phyloP scores from a whole-genome alignment of 805 yeast species.

The Myxozyma melibiosi region DNA sequence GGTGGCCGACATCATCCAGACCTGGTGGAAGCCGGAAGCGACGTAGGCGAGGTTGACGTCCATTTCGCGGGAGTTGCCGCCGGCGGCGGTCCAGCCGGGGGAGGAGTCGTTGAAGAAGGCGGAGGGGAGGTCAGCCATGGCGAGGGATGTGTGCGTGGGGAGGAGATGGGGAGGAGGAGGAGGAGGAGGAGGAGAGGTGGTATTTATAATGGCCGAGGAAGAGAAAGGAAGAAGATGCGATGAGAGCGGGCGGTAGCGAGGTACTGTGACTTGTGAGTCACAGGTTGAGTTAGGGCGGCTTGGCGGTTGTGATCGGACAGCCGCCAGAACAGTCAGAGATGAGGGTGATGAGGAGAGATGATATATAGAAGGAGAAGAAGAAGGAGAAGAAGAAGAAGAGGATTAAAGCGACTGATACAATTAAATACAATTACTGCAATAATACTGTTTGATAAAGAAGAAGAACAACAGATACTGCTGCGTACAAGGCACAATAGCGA shows the following conservation, averaged over 20 bases:
- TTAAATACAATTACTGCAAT: too few relatives aligned
- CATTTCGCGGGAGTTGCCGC: constrained; percentile 68
- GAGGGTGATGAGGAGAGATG: too few relatives aligned
- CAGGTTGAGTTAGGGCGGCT: too few relatives aligned
- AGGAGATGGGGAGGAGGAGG: not conserved
- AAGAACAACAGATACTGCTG: too few relatives aligned
- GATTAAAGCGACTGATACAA: too few relatives aligned
- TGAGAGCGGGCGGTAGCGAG: not conserved
- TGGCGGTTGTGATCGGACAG: too few relatives aligned
- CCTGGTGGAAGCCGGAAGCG: constrained; percentile 64
- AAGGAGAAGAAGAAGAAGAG: too few relatives aligned
- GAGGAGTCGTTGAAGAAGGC: constrained; percentile 30
- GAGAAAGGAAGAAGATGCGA: not conserved
- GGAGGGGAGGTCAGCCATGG: constrained; percentile 31
- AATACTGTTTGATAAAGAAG: too few relatives aligned
- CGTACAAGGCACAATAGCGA: too few relatives aligned
- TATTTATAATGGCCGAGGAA: not conserved
- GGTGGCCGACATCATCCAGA: constrained; percentile 66
- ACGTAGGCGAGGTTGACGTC: constrained; percentile 63
- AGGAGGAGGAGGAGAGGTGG: constrained; percentile 5
- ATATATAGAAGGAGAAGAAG: too few relatives aligned
- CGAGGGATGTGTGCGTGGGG: too few relatives aligned
- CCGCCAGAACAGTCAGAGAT: too few relatives aligned
- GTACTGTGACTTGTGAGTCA: not conserved
- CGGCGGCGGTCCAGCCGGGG: constrained; percentile 42